Evolutionary conservation across 768 basidiomycete genomes (phyloP), one percentile per base, ranked within the genome.

Genomic region (Favolaschia claudopus): DNA sequence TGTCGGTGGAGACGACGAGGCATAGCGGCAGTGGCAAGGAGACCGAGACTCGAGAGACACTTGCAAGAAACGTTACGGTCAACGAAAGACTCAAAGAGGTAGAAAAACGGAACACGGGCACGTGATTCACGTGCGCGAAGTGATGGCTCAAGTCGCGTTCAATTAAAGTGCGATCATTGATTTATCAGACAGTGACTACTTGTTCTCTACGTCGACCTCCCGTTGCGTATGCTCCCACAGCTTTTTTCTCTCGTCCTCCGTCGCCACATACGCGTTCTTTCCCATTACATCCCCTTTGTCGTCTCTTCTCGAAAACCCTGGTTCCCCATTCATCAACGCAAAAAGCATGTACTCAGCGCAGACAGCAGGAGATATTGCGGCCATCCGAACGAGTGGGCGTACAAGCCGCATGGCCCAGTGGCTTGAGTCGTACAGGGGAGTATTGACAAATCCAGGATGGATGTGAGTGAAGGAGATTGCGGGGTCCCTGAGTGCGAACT

Each of bases 401-500:
- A 72, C 65, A 17, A 55, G 44, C 9, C 68, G 43, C 56, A 14
- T 39, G 52, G 45, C 32, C 47, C 50, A 67, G 20, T 52, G 59
- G 13, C 62, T 45, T 15, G 55, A 54, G 22, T 64, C 29, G n/a
- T 75, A 37, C 19, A 69, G 24, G 5, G 48, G 22, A 1, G 77
- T 78, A 42, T 72, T 64, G 24, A 81, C 78, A 33, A 66, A 47
- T 2, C 82, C 83, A 0, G 83, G 82, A 49, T 65, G 70, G 27
- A 72, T 72, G 60, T 83, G 82, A 1, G 76, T 72, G 67, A 84
- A 83, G 6, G 75, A 70, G 31, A 84, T 69, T 28, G 66, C 72
- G 7, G 79, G 79, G 32, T 82, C 69, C 1, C 72, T 71, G 8
- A 71, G 63, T 1, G 81, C 74, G 54, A 79, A 80, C 58, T 72